A percentile compares a stretch with the other conserved stretches of the same genome.
Evolutionary conservation across 108 stramenopile genomes (phyloP).

Genomic region (Nitzschia sp.): DNA sequence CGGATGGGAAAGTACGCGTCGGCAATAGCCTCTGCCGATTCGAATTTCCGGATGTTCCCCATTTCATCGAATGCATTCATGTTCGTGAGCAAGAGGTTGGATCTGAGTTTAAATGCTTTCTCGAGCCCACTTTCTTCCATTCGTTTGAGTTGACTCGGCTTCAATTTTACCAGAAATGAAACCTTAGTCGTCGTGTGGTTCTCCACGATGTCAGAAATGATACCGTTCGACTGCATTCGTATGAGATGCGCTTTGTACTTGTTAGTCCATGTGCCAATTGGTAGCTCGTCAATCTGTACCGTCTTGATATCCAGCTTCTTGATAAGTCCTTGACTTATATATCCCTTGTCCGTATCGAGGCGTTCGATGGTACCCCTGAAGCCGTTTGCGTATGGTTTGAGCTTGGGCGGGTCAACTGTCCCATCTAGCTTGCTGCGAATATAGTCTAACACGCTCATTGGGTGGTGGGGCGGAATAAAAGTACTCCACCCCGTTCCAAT

Average conservation of each 20-base stretch:
- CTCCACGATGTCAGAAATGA: conserved; percentile 70
- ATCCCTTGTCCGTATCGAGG: conserved; percentile 37
- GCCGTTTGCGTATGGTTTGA: conserved; percentile 65
- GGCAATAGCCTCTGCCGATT: conserved; percentile 68
- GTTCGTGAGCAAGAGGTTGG: conserved; percentile 69
- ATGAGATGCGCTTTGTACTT: conserved; percentile 78
- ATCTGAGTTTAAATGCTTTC: conserved; percentile 68
- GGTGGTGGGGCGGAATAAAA: conserved; percentile 84
- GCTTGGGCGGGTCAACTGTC: conserved; percentile 33
- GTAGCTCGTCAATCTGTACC: conserved; percentile 85
- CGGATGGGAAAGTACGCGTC: conserved; percentile 81
- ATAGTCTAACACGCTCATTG: conserved; percentile 79
- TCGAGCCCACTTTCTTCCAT: conserved; percentile 54
- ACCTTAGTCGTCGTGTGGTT: conserved; percentile 87
- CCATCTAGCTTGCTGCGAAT: conserved; percentile 66
- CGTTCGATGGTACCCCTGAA: conserved; percentile 70
- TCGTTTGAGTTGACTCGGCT: conserved; percentile 51
- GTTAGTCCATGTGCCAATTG: conserved; percentile 86
- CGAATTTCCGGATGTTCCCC: conserved; percentile 65
- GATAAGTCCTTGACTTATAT: conserved; percentile 55
- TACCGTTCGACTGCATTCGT: conserved; percentile 61
- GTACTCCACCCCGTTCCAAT: conserved; percentile 97
- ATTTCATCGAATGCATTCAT: conserved; percentile 89
- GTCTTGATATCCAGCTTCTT: conserved; percentile 39
- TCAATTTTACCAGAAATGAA: conserved; percentile 66